Evolutionary conservation across 1,284 basidiomycete genomes (phyloP), one percentile per base, ranked within the genome.

Genomic region (Meira nashicola): DNA sequence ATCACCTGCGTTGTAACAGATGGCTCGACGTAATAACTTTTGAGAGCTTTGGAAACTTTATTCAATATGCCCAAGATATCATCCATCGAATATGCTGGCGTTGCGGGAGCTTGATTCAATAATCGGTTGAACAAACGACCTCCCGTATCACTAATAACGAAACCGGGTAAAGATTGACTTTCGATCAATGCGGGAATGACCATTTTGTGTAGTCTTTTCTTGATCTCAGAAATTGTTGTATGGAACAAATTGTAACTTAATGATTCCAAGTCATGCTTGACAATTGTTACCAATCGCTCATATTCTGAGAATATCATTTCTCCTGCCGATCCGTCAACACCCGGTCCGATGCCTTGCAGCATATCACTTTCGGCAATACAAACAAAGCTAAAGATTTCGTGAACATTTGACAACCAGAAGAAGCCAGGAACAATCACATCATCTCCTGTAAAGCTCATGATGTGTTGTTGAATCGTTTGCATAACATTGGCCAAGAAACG

Each of bases 161-260:
- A 98, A 1, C 95, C 95, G 4, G 95, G 95, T 54, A 99, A 81
- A 19, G 93, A 94, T 79, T 98, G 95, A 65, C 90, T 94, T 81
- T 98, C 95, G 72, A 98, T 92, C 66, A 98, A 81, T 3, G 95
- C 95, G 17, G 95, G 95, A 59, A 99, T 92, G 54, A 98, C 90
- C 93, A 98, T 98, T 83, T 97, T 97, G 64, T 87, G 85, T 47
- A 99, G 82, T 64, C 88, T 88, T 82, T 94, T 95, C 86, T 98
- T 98, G 47, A 92, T 91, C 81, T 98, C 95, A 63, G 91, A 83
- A 91, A 99, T 98, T 90, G 92, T 96, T 0, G 94, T 97, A 80
- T 98, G 94, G 79, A 97, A 98, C 80, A 99, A 95, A 83, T 98
- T 99, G 76, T 97, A 98, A 81, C 98, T 94, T 72, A 99, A 83